Evolutionary conservation across 2,329 filamentous ascomycete species (phyloP).

Genomic region (Periglandula ipomoeae): DNA sequence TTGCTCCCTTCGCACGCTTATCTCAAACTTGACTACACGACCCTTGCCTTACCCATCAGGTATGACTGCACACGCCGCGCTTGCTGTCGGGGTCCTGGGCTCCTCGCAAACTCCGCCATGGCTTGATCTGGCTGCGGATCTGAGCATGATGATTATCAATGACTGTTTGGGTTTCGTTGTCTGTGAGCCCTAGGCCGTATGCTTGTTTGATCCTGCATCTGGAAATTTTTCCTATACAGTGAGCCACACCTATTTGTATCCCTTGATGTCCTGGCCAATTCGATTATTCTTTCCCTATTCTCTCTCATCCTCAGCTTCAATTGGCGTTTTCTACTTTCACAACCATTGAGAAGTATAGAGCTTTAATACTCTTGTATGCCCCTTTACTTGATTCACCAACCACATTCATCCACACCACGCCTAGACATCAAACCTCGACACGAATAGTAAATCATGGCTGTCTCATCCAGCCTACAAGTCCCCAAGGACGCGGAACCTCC

Average conservation of each 20-base stretch:
- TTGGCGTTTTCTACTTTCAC: background rate
- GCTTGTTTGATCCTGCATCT: background rate
- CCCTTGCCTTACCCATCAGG: too few species aligned
- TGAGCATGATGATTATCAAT: background rate
- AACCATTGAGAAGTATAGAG: background rate
- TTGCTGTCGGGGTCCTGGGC: background rate
- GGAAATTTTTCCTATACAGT: background rate
- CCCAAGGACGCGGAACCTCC: conserved; percentile 14
- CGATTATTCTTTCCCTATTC: background rate
- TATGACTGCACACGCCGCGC: background rate
- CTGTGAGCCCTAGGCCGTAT: background rate
- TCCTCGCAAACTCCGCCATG: conserved; percentile 1
- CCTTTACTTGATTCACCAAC: background rate
- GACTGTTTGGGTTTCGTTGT: too few species aligned
- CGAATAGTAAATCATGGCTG: conserved; percentile 21
- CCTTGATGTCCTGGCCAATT: background rate
- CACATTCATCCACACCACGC: background rate
- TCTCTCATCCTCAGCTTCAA: background rate
- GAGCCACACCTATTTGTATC: background rate
- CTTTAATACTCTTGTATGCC: background rate
- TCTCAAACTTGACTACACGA: too few species aligned
- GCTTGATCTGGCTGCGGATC: background rate
- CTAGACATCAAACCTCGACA: background rate
- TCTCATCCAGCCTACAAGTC: conserved; percentile 13
- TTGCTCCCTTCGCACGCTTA: too few species aligned